phyloP scores from a whole-genome alignment of 2,329 filamentous ascomycete species.

The Niveomyces coronatus region DNA sequence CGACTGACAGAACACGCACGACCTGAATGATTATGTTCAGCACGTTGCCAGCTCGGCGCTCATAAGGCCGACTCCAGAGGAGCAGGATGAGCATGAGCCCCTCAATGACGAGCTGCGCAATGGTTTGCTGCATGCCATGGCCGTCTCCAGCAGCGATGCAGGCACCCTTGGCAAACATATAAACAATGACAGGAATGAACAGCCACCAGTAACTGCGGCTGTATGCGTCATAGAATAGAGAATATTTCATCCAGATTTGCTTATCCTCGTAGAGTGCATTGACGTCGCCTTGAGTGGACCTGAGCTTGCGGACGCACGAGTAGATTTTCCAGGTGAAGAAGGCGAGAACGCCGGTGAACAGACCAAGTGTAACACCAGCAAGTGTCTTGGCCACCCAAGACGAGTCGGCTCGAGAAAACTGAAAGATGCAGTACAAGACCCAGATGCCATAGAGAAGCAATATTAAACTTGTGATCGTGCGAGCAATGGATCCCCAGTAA shows the following conservation, averaged over 20 bases:
- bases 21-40: conserved; percentile 90
- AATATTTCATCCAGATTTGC: conserved; percentile 88
- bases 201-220: conserved; percentile 95
- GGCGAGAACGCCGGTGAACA: conserved; percentile 72
- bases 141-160: conserved; percentile 79
- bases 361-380: conserved; percentile 66
- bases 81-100: conserved; percentile 67
- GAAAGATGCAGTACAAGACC: conserved; percentile 92
- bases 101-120: conserved; percentile 74
- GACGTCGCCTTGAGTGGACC: conserved; percentile 63
- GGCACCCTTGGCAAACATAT: conserved; percentile 82
- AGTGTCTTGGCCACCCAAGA: conserved; percentile 75
- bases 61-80: conserved; percentile 77
- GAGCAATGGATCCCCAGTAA: conserved; percentile 88
- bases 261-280: conserved; percentile 76
- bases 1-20: conserved; percentile 78
- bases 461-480: conserved; percentile 82
- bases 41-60: conserved; percentile 76
- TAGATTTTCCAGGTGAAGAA: conserved; percentile 84
- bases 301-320: conserved; percentile 61
- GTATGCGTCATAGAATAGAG: conserved; percentile 93
- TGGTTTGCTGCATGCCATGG: conserved; percentile 71
- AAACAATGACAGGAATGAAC: conserved; percentile 80
- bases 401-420: conserved; percentile 87
- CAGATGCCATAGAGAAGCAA: conserved; percentile 88